Evolutionary conservation across 768 basidiomycete genomes (phyloP), one percentile per base, ranked within the genome.

Genomic region (Chalciporus piperatus): DNA sequence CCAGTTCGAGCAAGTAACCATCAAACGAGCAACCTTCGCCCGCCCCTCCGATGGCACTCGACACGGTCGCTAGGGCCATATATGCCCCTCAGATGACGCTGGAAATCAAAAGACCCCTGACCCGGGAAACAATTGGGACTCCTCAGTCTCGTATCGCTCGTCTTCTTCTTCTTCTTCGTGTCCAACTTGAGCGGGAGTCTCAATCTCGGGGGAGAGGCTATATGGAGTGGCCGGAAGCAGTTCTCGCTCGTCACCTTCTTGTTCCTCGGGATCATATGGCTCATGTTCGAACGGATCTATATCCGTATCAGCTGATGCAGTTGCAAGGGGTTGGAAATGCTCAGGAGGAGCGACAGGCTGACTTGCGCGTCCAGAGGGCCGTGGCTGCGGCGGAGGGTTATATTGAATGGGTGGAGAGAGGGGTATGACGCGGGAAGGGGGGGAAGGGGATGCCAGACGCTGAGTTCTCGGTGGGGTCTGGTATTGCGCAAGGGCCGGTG

Each of bases 101-200:
- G 42, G n/a, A 25, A 37, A 19, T 71, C 58, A 75, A 54, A 72
- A 76, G 42, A 76, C 48, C 38, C 72, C 75, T 22, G 74, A 75
- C 25, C 74, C 74, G 20, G 74, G 74, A 66, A 76, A 74, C 48
- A 76, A 39, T 54, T 65, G 74, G 13, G 70, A 72, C 39, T 64
- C 68, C 52, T 70, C 73, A 37, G 50, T 61, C 13, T 46, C 58
- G 37, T 63, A 61, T 23, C 56, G 53, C 23, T 61, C 59, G 6
- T 55, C 59, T 13, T 61, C 65, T 13, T 60, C 59, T 6, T 55
- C 59, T 13, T 61, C 65, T 13, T 60, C 61, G 17, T 57, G 47
- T 32, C 63, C 64, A 38, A n/a, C 17, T 0, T 51, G 48, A 4
- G 19, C 19, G 4, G 12, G 37, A 19, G 52, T 17, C 39, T 55